These are phyloP conservation scores for Coemansia sp. DNA, from an alignment of 192 early-diverging fungal genomes.

Conservation along the genomic window DNA sequence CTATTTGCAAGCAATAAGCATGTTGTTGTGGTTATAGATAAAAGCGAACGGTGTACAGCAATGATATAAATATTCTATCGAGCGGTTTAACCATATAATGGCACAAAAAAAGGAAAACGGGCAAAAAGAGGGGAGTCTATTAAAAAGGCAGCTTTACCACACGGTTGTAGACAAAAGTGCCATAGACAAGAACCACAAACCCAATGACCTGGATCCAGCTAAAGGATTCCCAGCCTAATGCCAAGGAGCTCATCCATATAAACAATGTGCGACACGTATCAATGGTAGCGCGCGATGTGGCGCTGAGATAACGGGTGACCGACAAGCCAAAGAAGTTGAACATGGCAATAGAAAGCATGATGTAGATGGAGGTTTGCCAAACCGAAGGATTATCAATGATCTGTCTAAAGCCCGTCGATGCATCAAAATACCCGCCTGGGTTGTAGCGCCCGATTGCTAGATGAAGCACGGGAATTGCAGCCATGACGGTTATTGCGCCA, in stretches of 20 bases:
- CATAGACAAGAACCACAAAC: conserved; percentile 67
- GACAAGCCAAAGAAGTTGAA: conserved; percentile 96
- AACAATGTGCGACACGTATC: conserved; percentile 95
- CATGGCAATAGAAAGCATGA: conserved; percentile 88
- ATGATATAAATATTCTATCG: too few relatives aligned
- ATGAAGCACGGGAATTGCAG: conserved; percentile 76
- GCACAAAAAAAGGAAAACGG: not conserved
- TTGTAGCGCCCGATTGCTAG: conserved; percentile 63
- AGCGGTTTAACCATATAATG: too few relatives aligned
- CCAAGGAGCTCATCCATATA: conserved; percentile 89
- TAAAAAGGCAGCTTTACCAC: conserved; percentile 68
- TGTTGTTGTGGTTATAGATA: not conserved
- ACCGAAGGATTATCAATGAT: conserved; percentile 62
- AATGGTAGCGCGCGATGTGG: conserved; percentile 91
- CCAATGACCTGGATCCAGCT: conserved; percentile 91
- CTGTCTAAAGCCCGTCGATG: conserved; percentile 71
- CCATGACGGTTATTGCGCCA: conserved; percentile 72
- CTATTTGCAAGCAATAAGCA: not conserved
- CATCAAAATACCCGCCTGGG: conserved; percentile 82
- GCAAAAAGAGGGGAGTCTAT: not conserved
- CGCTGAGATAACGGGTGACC: conserved; percentile 81
- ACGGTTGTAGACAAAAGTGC: conserved; percentile 91
- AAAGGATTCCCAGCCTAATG: conserved; percentile 95
- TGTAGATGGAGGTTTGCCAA: conserved; percentile 74
- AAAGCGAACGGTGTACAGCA: too few relatives aligned